Conservation (phyloP, 202 grass and related monocot species). For the Carex arenaria region DNA sequence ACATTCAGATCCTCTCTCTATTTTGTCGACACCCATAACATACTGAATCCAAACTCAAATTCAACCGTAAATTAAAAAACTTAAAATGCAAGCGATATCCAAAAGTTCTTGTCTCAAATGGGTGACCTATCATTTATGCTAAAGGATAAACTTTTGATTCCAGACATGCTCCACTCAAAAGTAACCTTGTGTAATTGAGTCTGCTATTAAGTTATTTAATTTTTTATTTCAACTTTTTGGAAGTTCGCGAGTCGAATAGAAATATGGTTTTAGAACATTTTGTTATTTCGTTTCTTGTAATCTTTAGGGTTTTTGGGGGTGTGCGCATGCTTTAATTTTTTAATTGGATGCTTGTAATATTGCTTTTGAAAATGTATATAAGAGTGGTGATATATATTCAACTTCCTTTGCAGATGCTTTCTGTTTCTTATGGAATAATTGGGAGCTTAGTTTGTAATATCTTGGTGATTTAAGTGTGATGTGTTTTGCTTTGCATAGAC, state of each 20-base stretch:
- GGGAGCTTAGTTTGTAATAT: too few relatives aligned
- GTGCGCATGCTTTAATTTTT: background rate
- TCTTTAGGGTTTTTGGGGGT: background rate
- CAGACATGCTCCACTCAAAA: conserved; percentile 34
- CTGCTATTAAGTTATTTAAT: background rate
- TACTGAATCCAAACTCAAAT: conserved; percentile 29
- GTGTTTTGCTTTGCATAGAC: too few relatives aligned
- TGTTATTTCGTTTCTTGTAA: background rate
- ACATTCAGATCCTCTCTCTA: conserved; percentile 40
- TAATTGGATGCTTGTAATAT: conserved; percentile 5
- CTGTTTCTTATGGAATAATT: background rate
- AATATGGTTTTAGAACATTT: background rate
- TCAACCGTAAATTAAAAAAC: conserved; percentile 13
- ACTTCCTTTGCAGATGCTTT: background rate
- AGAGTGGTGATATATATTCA: background rate
- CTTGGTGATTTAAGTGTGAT: too few relatives aligned
- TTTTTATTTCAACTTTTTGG: conserved; percentile 20
- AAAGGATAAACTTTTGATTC: conserved; percentile 70
- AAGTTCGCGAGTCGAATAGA: background rate
- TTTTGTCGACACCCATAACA: conserved; percentile 24
- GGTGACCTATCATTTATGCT: conserved; percentile 86
- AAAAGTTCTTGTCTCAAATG: conserved; percentile 59
- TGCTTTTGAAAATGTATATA: background rate
- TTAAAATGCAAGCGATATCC: conserved; percentile 34
- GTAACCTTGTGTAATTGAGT: background rate